Base-by-base conservation (phyloP, 768 basidiomycete species). In the Suillus fuscotomentosus region DNA sequence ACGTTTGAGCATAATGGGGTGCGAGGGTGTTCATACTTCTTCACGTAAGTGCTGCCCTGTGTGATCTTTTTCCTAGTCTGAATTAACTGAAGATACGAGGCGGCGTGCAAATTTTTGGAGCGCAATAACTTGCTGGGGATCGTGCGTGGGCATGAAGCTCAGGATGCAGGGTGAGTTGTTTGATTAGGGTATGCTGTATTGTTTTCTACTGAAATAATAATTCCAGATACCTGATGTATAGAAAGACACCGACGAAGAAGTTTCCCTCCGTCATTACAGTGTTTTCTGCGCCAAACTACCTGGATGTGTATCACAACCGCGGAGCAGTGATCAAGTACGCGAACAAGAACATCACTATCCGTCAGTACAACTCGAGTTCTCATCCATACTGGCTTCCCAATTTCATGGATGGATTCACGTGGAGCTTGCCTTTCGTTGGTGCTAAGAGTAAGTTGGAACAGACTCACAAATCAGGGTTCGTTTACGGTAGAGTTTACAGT, bases 261-360 rank as follows among this genome's bases (percentile, higher is more conserved):
- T 99, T 98, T 77, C 97, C 97, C 1, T 95, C 94, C 0, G 95
- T 99, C 38, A 98, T 99, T 78, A 99, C 97, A 43, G 94, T 99
- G 68, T 99, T 99, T 80, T 94, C 92, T 17, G 97, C 97, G 0
- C 97, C 97, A 15, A 97, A 98, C 74, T 99, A 98, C 74, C 88
- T 98, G 68, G 97, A 99, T 73, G 94, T 95, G 6, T 98, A 99
- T 78, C 91, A 94, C 75, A 99, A 99, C 75, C 93, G 96, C 60
- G 97, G 91, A 1, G 97, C 97, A 1, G 90, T 99, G 48, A 88
- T 99, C 79, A 98, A 98, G 78, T 99, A 99, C 71, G 94, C 92
- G 63, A 95, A 95, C 77, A 96, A 95, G 81, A 96, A 92, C 63
- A 95, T 98, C 79, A 98, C 95, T 51, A 97, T 98, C 66, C 83